A percentile compares a stretch with the other conserved stretches of the same genome.
These are phyloP conservation scores for Persicaria maculosa DNA, from an alignment of 148 eudicot species.

Conservation along the genomic window DNA sequence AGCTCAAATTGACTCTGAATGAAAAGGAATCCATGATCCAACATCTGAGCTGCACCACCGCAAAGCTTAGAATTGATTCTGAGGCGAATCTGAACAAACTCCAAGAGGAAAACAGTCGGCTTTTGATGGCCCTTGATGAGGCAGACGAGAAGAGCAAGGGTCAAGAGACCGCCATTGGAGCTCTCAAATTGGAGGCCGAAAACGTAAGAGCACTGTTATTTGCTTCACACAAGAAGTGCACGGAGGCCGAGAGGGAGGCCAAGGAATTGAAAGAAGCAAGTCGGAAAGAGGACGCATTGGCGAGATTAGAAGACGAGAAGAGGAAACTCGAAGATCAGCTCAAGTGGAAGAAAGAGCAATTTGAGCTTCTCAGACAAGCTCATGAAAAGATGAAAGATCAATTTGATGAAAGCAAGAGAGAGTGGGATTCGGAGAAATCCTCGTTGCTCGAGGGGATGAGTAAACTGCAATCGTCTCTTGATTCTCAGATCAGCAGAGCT, in stretches of 20 bases:
- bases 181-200: constrained; percentile 30
- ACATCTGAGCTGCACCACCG: background rate
- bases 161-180: constrained; percentile 26
- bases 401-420: constrained; percentile 29
- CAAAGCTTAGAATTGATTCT: background rate
- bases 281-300: constrained; percentile 33
- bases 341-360: constrained; percentile 81
- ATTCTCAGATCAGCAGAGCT: constrained; percentile 35
- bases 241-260: constrained; percentile 28
- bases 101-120: constrained; percentile 45
- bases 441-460: constrained; percentile 52
- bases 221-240: constrained; percentile 38
- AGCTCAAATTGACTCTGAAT: background rate
- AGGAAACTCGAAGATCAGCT: constrained; percentile 60
- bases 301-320: constrained; percentile 45
- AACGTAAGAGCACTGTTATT: constrained; percentile 37
- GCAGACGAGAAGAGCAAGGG: constrained; percentile 35
- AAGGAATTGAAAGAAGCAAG: constrained; percentile 27
- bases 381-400: constrained; percentile 53
- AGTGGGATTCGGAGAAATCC: constrained; percentile 70
- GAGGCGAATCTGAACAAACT: constrained; percentile 12
- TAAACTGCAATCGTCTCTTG: constrained; percentile 37
- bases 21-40: constrained; percentile 2
- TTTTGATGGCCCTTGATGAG: constrained; percentile 37
- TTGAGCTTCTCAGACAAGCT: constrained; percentile 69